Base-by-base conservation (phyloP, 2,329 filamentous ascomycete genomes). In the Fusarium albidum region DNA sequence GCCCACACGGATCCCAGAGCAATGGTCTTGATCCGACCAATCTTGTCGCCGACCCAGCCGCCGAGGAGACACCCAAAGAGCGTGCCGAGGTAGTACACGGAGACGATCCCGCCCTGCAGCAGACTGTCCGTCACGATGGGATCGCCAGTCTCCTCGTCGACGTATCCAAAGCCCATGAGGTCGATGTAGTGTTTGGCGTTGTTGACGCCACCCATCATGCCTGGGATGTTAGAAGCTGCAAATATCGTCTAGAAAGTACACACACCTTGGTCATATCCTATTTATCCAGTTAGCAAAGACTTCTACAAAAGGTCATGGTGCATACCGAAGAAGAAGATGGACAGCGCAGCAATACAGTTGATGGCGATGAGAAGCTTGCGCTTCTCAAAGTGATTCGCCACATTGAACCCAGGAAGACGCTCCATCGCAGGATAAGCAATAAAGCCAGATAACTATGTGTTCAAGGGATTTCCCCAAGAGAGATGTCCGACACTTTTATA, bases 311-410 rank as follows among this genome's bases (percentile, higher is more conserved):
- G n/a, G n/a, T n/a, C n/a, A n/a, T n/a, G n/a, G n/a, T n/a, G 37
- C 53, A 35, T 65, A 66, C 41, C 64, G 40, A 66, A 66, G 46
- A 66, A 66, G 43, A 66, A 64, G 27, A 66, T 66, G 9, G 63
- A 66, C 0, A 66, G 37, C 5, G 47, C 64, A 9, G 64, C 64
- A 8, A 66, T 34, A 8, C 55, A 54, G 47, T 66, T 66, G 25
- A 66, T 57, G 10, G 59, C 61, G 9, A 66, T 65, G 37, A 66
- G 63, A 50, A 66, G 59, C 54, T 52, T 17, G 0, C 64, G 56
- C 59, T 65, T 66, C 59, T 66, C 63, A 13, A 60, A 59, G 28
- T 56, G 61, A 13, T 60, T 60, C 3, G 57, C 57, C 28, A 60
- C 52, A 31, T 60, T 60, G 3, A 61, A 59, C 9, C 58, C 58